Evolutionary conservation across 495 filamentous ascomycete species (phyloP), one percentile per base, ranked within the genome.

Genomic region (Aspergillus egyptiacus): DNA sequence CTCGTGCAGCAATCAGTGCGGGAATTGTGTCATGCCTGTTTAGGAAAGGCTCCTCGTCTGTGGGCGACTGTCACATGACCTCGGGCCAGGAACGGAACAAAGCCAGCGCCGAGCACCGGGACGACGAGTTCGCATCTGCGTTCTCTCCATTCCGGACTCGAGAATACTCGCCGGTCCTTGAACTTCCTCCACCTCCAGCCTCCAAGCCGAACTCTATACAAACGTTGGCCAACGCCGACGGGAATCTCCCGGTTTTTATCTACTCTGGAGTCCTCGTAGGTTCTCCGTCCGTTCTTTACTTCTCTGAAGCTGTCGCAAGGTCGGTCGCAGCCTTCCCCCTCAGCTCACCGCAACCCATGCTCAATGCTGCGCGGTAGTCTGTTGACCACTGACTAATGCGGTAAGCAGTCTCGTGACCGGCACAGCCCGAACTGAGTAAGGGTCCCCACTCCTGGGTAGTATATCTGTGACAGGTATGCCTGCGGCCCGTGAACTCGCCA

Each of bases 401-500:
- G 58, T 57, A 65, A 58, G 38, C 51, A 73, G 71, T 70, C 61
- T 56, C 65, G 62, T 69, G 66, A 71, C 62, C 59, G 53, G 56
- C 54, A 40, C 50, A 46, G 37, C 32, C 54, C 51, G 8, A 39
- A 48, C 53, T 40, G 25, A 61, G 59, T n/a, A n/a, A n/a, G n/a
- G n/a, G n/a, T n/a, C n/a, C n/a, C n/a, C n/a, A n/a, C n/a, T n/a
- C n/a, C n/a, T n/a, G n/a, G n/a, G n/a, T n/a, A n/a, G n/a, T n/a
- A n/a, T n/a, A n/a, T n/a, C n/a, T n/a, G n/a, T n/a, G 52, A 55
- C 39, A 23, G 9, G 15, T 51, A 96, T 96, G 90, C 89, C 89
- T 51, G 87, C 89, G 68, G 81, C 91, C 60, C 87, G 90, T 56
- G 89, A 95, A 61, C 83, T 86, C 22, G 78, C 71, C 32, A 61